Evolutionary conservation across 2,329 filamentous ascomycete genomes (phyloP), one percentile per base, ranked within the genome.

Genomic region (Botrytis tulipae): DNA sequence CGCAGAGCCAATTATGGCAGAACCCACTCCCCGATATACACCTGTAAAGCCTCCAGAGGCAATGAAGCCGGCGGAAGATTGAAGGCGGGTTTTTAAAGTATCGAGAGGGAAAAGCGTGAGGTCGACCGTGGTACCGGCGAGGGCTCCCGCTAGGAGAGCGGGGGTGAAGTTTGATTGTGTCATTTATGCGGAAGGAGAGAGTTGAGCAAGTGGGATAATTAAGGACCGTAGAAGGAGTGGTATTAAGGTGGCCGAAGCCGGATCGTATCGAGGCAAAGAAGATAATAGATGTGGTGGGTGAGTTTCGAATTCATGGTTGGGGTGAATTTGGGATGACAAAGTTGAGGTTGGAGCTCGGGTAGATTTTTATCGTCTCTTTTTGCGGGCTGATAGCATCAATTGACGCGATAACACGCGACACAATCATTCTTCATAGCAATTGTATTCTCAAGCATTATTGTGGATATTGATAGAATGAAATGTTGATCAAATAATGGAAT

Each of bases 21-120:
- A 93, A 67, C 95, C 96, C 25, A 99, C 90, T 81, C 96, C 96
- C 63, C 93, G 92, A 86, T 99, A 99, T 79, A 98, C 93, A 75
- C 95, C 95, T 68, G 88, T 88, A 87, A 98, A 95, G 80, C 95
- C 95, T 81, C 96, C 95, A 4, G 91, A 91, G 73, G 92, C 87
- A 80, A 93, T 90, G 86, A 97, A 94, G 82, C 92, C 90, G 73
- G 87, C 82, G 66, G 88, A 88, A 76, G 94, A 94, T 85, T 99
- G 96, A 10, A 99, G 93, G 25, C 96, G 94, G 61, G 97, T 99
- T 85, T 99, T 99, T 81, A 99, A 91, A 0, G 96, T 99, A 88
- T 99, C 97, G 86, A 99, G 94, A 0, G 96, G 96, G 86, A 93
- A 99, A 81, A 99, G 93, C 73, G 94, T 94, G 80, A 97, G 91